Evolutionary conservation across 345 rosid genomes (phyloP), one percentile per base, ranked within the genome.

Genomic region (Murraya paniculata): DNA sequence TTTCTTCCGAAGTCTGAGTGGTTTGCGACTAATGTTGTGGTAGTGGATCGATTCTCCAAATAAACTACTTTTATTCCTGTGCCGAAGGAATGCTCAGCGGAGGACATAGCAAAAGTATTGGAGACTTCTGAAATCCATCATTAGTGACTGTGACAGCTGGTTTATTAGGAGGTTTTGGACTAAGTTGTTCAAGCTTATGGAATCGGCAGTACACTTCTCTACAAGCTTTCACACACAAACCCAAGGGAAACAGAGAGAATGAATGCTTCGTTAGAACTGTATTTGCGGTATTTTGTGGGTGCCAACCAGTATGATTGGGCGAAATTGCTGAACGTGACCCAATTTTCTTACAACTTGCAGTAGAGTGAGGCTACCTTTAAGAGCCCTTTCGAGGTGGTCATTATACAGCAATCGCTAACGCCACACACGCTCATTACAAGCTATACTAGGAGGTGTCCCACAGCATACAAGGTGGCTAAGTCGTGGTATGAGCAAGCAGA

Each of bases 71-170:
- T 59, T 6, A 59, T 9, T 25, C 1, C 2, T 1, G 3, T 18
- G 4, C 0, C 0, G 0, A 24, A 24, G 0, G 5, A 59, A 4
- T 55, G 30, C 57, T 14, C 57, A 0, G 21, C 16, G 0, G 41
- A 79, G 3, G 59, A 14, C 19, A 18, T 68, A 0, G 3, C 75
- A 45, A 14, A 21, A 4, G n/a, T 77, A 56, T 8, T 68, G 36
- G 68, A 22, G 28, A 4, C 3, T 59, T 19, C 11, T 11, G 3
- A 0, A 7, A 9, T 1, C 19, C 30, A 77, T 58, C 16, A 25
- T 69, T 1, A 68, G 27, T 19, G 38, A 77, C 1, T 0, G 50
- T 0, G 53, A 66, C 39, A 21, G 14, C 1, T 1, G 56, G 0
- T 55, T 68, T 11, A 77, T n/a, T 0, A 0, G 1, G 1, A 39